Evolutionary conservation across 257 asterid species (phyloP).

Genomic region (Solanum boliviense): DNA sequence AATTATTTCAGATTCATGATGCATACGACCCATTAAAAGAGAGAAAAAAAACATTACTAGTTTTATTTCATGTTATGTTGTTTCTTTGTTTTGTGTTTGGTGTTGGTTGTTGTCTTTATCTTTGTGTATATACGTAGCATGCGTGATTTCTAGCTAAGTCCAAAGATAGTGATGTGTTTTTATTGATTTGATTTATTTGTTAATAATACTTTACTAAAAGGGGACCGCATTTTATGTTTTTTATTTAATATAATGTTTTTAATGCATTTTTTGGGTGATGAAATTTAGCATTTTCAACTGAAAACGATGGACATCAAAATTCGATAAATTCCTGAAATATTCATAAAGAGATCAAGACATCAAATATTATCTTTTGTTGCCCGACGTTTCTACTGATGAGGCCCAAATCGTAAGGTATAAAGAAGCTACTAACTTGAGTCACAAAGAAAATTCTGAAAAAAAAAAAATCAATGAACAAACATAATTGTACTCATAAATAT

Average conservation of each 20-base stretch:
- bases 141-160: slow-evolving; percentile 8
- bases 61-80: background rate
- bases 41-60: background rate
- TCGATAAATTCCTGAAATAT: too few relatives aligned
- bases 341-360: background rate
- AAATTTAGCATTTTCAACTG: background rate
- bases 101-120: slow-evolving; percentile 12
- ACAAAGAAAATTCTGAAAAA: too few relatives aligned
- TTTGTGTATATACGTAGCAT: slow-evolving; percentile 20
- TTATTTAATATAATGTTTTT: too few relatives aligned
- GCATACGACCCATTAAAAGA: background rate
- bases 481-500: too few relatives aligned
- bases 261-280: background rate
- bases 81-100: background rate
- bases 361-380: background rate
- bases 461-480: too few relatives aligned
- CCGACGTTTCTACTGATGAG: too few relatives aligned
- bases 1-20: background rate
- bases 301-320: background rate
- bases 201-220: background rate
- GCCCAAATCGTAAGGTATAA: too few relatives aligned
- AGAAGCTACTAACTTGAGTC: too few relatives aligned
- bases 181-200: background rate
- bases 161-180: background rate
- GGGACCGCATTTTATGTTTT: background rate